phyloP scores from a whole-genome alignment of 129 eudicot genomes.

The Flaveria bidentis region DNA sequence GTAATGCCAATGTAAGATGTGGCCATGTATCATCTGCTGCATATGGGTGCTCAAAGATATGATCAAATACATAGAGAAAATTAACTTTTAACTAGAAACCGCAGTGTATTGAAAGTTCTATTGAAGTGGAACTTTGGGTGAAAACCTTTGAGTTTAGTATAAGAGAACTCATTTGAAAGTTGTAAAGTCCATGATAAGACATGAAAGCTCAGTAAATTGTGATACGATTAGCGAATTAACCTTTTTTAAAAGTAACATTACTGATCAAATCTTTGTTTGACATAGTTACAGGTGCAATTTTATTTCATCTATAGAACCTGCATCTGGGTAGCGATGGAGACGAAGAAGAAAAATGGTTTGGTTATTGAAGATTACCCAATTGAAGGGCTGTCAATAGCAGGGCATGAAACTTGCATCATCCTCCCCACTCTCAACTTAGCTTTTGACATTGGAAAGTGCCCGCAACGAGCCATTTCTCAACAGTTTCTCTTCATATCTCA shows the following conservation, averaged over 20 bases:
- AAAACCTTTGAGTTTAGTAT: neutral
- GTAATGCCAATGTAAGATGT: slow-evolving; percentile 28
- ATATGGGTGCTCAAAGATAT: neutral
- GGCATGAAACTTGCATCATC: slow-evolving; percentile 88
- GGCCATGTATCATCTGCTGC: slow-evolving; percentile 1
- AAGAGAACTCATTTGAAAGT: neutral
- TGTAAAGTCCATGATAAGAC: too few relatives aligned
- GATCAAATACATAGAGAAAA: neutral
- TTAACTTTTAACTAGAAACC: neutral
- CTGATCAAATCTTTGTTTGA: slow-evolving; percentile 14
- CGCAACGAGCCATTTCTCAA: slow-evolving; percentile 82
- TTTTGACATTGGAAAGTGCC: slow-evolving; percentile 93
- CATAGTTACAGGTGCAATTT: slow-evolving; percentile 13
- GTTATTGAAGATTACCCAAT: slow-evolving; percentile 66
- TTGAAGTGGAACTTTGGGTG: neutral
- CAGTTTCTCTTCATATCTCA: slow-evolving; percentile 91
- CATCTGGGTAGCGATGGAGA: slow-evolving; percentile 29
- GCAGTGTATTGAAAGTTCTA: neutral
- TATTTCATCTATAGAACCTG: slow-evolving; percentile 8
- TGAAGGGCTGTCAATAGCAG: slow-evolving; percentile 91
- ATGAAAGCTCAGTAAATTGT: neutral
- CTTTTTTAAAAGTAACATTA: neutral
- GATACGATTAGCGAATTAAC: neutral
- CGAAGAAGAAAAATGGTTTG: slow-evolving; percentile 52
- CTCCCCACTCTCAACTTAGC: slow-evolving; percentile 72